These are phyloP conservation scores for Diaporthe aspalathi DNA, from an alignment of 2,329 filamentous ascomycete species.

Conservation along the genomic window DNA sequence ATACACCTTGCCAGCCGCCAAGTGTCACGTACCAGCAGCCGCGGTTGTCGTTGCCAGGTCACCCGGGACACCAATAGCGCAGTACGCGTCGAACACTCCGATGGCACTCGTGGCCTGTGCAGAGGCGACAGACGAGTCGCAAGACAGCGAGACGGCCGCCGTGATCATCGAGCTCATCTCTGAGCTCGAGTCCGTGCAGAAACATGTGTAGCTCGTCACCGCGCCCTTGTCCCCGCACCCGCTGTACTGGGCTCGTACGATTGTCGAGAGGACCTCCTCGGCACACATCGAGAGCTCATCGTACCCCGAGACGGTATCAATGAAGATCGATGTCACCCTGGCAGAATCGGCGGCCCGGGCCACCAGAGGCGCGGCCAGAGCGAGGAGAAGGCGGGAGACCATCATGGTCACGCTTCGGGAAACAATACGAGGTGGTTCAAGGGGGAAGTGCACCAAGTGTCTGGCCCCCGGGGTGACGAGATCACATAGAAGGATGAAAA, in stretches of 20 bases:
- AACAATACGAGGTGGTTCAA: neutral
- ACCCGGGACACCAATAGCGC: neutral
- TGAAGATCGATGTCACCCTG: conserved; percentile 7
- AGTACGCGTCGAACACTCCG: conserved; percentile 30
- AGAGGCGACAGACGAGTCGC: conserved; percentile 15
- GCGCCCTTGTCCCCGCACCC: conserved; percentile 40
- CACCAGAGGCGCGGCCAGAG: neutral
- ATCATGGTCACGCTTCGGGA: neutral
- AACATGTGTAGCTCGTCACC: conserved; percentile 40
- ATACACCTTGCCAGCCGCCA: too few species aligned
- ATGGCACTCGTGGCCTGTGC: conserved; percentile 22
- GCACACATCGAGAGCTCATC: conserved; percentile 39
- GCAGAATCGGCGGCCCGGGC: conserved; percentile 1
- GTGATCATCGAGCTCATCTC: conserved; percentile 35
- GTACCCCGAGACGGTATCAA: conserved; percentile 29
- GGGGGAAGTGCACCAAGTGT: conserved; percentile 7
- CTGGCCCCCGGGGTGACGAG: conserved; percentile 10
- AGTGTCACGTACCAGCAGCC: conserved; percentile 28
- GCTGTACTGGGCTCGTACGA: conserved; percentile 39
- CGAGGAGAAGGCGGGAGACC: conserved; percentile 3
- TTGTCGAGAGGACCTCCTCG: conserved; percentile 35
- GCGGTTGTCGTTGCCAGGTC: neutral
- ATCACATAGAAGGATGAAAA: conserved; percentile 22
- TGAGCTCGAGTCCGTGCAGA: conserved; percentile 38
- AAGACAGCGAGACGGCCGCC: conserved; percentile 21